Evolutionary conservation across 2,329 filamentous ascomycete genomes (phyloP), one percentile per base, ranked within the genome.

Genomic region (Fusarium miscanthi): DNA sequence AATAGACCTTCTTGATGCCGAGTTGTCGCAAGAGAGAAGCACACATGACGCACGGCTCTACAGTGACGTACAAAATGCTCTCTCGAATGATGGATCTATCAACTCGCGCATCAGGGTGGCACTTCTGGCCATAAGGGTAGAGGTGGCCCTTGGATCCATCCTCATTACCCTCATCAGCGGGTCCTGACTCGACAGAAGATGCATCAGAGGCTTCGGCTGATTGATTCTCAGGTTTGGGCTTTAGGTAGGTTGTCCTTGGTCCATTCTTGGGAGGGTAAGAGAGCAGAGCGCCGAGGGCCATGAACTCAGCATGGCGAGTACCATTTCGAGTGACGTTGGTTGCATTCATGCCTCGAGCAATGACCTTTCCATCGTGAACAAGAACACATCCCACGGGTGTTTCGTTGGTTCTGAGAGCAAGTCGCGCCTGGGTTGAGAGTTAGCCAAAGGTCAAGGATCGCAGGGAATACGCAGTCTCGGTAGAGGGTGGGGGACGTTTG

Each of bases 11-110:
- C 70, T 92, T 90, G 81, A 99, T 94, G 19, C 91, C 89, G 73
- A 97, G 92, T 82, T 99, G 97, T 57, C 94, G 90, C 56, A 99
- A 87, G 59, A 97, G 90, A 11, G 94, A 97, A 17, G 96, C 96
- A 80, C 96, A 99, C 96, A 99, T 99, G 84, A 99, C 94, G 81
- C 96, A 99, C 8, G 96, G 96, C 83, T 99, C 97, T 59, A 99
- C 95, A 0, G 96, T 99, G 53, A 99, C 96, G 82, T 99, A 99
- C 57, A 99, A 89, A 14, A 91, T 92, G 75, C 87, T 88, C 72
- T 95, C 89, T 42, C 85, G 86, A 74, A 98, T 86, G 70, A 95
- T 89, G 17, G 87, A 87, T 38, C 89, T 87, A 59, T 92, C 87
- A 73, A 96, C 88, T 58, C 86, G 87, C 27, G 87, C 82, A 5